Evolutionary conservation across 352 stramenopile species (phyloP), one percentile per base, ranked within the genome.

Genomic region (Globisporangium rhizosaccharum): DNA sequence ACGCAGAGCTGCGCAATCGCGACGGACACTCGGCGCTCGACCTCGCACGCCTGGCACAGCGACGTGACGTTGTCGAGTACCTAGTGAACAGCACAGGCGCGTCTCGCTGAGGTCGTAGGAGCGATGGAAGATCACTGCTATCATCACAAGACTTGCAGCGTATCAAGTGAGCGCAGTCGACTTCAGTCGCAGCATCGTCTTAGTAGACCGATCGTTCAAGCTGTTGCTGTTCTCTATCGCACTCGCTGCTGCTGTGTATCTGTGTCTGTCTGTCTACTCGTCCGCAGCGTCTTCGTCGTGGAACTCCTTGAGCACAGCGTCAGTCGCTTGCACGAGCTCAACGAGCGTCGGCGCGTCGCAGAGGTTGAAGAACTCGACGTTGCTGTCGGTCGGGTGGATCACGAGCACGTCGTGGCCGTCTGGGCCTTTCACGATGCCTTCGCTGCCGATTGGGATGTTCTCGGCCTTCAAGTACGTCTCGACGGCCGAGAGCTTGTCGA

Each of bases 301-400:
- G 55, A 85, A 90, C 62, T 90, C 84, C 63, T 87, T 76, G 56
- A 94, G 87, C 45, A 94, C 52, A n/a, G 89, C 78, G 20, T 73
- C 60, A 0, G 84, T 81, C 47, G 84, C 84, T 65, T 94, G 84
- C 65, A 94, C 80, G 36, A 94, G 72, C 71, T 94, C 84, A 45
- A 94, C 84, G 56, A 90, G 66, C 11, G 84, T 84, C 41, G 82
- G 82, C 63, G 78, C 83, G 67, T 90, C 82, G 63, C 79, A 90
- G 62, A 94, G 57, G 69, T 94, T 90, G 67, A 94, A 92, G 54
- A 90, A 82, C 73, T 88, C 68, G 26, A 87, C n/a, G 53, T 74
- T 84, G 68, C 76, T 53, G 17, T 80, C 81, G n/a, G 57, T 82
- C 2, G 83, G 81, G 30, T 74, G 73, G 50, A 92, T 83, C 44